Conservation (phyloP, 2,329 filamentous ascomycete species). For the Claviceps sp. region DNA sequence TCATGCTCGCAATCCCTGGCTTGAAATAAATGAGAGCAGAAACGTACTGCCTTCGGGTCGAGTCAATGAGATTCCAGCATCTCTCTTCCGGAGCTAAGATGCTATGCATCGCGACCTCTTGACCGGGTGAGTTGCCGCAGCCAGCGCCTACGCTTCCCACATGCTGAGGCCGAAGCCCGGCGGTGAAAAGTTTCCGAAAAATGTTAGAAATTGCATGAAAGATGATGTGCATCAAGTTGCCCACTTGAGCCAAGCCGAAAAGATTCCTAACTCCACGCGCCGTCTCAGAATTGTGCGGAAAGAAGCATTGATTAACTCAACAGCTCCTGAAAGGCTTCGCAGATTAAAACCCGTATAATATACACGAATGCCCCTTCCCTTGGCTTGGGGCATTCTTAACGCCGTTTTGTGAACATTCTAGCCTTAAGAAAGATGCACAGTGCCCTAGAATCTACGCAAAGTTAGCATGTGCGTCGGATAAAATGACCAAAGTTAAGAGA, state of each 20-base stretch:
- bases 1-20: neutral
- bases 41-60: neutral
- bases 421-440: slow-evolving; percentile 1
- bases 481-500: neutral
- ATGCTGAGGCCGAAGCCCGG: neutral
- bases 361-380: neutral
- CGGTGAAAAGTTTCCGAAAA: neutral
- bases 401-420: slow-evolving; percentile 1
- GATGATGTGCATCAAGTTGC: neutral
- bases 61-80: neutral
- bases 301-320: neutral
- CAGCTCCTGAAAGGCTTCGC: neutral
- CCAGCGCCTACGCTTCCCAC: neutral
- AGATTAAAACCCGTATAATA: neutral
- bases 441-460: slow-evolving; percentile 19
- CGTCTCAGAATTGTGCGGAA: neutral
- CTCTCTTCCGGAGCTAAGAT: neutral
- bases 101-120: neutral
- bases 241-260: neutral
- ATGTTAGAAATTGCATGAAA: neutral
- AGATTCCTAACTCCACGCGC: neutral
- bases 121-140: neutral
- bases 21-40: neutral
- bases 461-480: slow-evolving; percentile 7
- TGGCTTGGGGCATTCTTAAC: slow-evolving; percentile 1